Conservation (phyloP, 345 rosid species). For the Excoecaria cochinchinensis region DNA sequence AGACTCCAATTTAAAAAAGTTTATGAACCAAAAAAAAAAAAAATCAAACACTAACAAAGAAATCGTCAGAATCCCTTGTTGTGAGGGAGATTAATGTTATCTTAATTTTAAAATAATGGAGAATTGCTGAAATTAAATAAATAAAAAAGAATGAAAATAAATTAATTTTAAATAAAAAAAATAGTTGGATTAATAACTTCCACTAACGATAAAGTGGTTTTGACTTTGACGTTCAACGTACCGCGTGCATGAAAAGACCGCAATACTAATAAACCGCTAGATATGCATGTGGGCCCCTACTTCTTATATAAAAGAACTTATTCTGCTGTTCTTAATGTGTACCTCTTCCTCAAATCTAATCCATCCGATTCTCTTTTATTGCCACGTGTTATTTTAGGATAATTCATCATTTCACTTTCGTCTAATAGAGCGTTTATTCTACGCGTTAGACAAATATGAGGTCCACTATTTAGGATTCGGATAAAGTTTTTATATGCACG, state of each 20-base stretch:
- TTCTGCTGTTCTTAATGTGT: neutral
- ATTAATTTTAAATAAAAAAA: neutral
- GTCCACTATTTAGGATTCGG: neutral
- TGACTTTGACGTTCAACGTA: conserved; percentile 23
- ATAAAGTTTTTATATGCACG: no score
- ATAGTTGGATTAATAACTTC: conserved; percentile 16
- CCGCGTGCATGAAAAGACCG: conserved; percentile 15
- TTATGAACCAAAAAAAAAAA: no score
- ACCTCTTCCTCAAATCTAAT: neutral
- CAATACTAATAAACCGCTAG: neutral
- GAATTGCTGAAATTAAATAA: no score
- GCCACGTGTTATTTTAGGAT: neutral
- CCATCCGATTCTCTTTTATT: conserved; percentile 9
- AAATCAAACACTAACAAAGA: no score
- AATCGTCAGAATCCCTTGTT: no score
- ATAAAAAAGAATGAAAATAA: no score
- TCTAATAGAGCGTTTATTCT: neutral
- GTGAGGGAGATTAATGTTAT: no score
- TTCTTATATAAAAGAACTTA: neutral
- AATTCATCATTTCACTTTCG: neutral
- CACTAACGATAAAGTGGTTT: conserved; percentile 24
- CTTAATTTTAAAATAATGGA: no score
- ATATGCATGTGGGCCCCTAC: conserved; percentile 11
- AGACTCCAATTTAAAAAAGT: no score
- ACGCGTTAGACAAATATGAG: neutral